Evolutionary conservation across 805 yeast genomes (phyloP).

Genomic region (Pichia eremophila): DNA sequence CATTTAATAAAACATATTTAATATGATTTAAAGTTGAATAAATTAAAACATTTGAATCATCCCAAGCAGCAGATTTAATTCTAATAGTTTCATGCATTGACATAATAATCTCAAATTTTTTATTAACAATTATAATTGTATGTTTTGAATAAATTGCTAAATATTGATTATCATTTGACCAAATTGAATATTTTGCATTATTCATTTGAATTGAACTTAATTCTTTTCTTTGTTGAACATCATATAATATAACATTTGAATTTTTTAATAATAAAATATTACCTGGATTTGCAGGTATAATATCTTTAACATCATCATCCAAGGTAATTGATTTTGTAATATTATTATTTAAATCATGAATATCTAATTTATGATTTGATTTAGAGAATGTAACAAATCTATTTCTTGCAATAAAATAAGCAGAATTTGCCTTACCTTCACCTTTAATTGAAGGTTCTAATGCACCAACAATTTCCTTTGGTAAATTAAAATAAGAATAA

Average conservation of each 20-base stretch:
- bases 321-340: slow-evolving; percentile 73
- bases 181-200: slow-evolving; percentile 78
- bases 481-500: slow-evolving; percentile 69
- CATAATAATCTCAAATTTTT: slow-evolving; percentile 65
- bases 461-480: slow-evolving; percentile 88
- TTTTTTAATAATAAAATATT: slow-evolving; percentile 66
- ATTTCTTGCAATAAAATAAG: slow-evolving; percentile 89
- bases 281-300: slow-evolving; percentile 76
- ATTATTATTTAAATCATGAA: slow-evolving; percentile 74
- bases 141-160: slow-evolving; percentile 88
- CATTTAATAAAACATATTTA: slow-evolving; percentile 86
- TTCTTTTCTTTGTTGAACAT: slow-evolving; percentile 85
- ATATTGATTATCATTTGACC: slow-evolving; percentile 84
- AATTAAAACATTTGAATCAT: slow-evolving; percentile 81
- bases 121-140: slow-evolving; percentile 79
- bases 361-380: slow-evolving; percentile 56
- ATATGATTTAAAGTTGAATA: slow-evolving; percentile 94
- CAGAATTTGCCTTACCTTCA: slow-evolving; percentile 76
- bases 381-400: slow-evolving; percentile 78
- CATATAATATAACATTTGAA: slow-evolving; percentile 69
- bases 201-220: slow-evolving; percentile 58
- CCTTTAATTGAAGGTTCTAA: slow-evolving; percentile 77
- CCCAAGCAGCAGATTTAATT: slow-evolving; percentile 97
- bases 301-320: slow-evolving; percentile 57
- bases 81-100: slow-evolving; percentile 94